phyloP scores from a whole-genome alignment of 352 stramenopile species.

The Globisporangium paddicum region DNA sequence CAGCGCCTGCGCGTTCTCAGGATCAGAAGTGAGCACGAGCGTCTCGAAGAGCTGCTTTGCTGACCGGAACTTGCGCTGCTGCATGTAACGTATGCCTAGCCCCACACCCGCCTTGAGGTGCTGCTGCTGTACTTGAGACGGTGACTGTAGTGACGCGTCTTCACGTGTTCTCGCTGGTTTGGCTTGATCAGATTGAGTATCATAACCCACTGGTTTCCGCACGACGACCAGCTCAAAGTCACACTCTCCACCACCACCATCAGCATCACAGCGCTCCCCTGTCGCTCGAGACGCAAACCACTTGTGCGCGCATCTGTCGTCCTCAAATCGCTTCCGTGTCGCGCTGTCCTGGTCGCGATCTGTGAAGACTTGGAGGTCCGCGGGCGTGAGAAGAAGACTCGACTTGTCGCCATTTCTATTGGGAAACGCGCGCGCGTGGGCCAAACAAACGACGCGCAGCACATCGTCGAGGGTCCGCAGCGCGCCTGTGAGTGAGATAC shows the following conservation, averaged over 20 bases:
- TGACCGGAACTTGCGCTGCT: constrained; percentile 38
- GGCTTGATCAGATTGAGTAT: too few species aligned
- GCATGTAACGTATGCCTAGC: constrained; percentile 34
- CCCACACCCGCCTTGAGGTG: constrained; percentile 25
- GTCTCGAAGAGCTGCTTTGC: constrained; percentile 43
- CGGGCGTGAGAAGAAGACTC: constrained; percentile 19
- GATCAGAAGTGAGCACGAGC: constrained; percentile 34
- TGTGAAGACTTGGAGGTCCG: constrained; percentile 34
- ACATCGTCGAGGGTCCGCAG: constrained; percentile 34
- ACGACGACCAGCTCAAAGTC: constrained; percentile 37
- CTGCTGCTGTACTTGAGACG: not conserved
- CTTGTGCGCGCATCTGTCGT: constrained; percentile 5
- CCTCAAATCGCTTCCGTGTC: not conserved
- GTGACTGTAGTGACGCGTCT: too few species aligned
- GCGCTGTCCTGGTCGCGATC: constrained; percentile 29
- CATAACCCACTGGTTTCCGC: constrained; percentile 11
- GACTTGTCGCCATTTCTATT: not conserved
- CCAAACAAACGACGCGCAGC: constrained; percentile 28
- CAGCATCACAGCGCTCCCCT: not conserved
- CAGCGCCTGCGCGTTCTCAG: constrained; percentile 37
- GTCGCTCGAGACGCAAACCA: not conserved
- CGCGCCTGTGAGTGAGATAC: constrained; percentile 30
- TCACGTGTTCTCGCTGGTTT: too few species aligned
- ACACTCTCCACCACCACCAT: constrained; percentile 10
- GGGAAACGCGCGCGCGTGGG: constrained; percentile 39